Evolutionary conservation across 73 alveolate genomes (phyloP), one percentile per base, ranked within the genome.

Genomic region (Paramecium caudatum): DNA sequence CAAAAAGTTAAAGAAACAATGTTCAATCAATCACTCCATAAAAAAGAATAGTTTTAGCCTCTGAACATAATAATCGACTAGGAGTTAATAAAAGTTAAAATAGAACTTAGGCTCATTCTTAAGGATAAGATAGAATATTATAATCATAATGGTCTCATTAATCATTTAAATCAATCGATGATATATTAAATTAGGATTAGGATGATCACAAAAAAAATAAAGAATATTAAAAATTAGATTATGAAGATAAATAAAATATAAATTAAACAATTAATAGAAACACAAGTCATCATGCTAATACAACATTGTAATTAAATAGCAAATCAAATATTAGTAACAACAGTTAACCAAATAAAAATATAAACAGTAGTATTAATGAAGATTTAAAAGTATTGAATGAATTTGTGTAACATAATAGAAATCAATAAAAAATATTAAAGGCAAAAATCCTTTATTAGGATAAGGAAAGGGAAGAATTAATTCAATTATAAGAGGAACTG

Each of bases 61-160:
- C 80, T 10, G 80, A 55, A 21, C 23, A 55, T 55, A 55, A 55
- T 55, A 55, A 43, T 55, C 23, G 80, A 27, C 36, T 23, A 55
- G 80, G 10, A 55, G 46, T 55, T 27, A 55, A 1, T 23, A 55
- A 23, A 55, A 55, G 30, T 55, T 27, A 37, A 12, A 37, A 55
- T 55, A 10, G 80, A 10, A 46, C 10, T 5, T 46, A 13, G 15
- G n/a, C 30, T 55, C 7, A 55, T 27, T 55, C 80, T 55, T 55
- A 55, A 55, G 80, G 80, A 23, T 55, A 55, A 2, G 80, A 55
- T 9, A 55, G 37, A 55, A 55, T 55, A 43, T 55, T 55, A 23
- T 55, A 55, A 55, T 55, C 80, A 12, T 55, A 55, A 15, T 55
- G 80, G 80, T 55, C 80, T 19, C 17, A 55, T 16, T 7, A 55